Evolutionary conservation across 129 eudicot genomes (phyloP).

Genomic region (Kitagawia praeruptora): DNA sequence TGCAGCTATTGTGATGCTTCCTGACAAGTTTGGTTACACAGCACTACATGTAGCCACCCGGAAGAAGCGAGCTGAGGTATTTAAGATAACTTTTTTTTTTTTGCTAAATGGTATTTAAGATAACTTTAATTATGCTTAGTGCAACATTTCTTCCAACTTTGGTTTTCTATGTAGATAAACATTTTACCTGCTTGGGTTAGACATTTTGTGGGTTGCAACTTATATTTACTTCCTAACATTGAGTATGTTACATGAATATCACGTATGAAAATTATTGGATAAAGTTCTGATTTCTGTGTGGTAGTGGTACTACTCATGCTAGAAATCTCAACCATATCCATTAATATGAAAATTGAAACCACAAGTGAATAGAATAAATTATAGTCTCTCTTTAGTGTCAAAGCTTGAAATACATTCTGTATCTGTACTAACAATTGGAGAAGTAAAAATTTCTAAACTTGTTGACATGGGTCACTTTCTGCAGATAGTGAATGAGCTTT

Average conservation of each 20-base stretch:
- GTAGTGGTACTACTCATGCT: neutral
- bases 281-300: neutral
- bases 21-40: conserved; percentile 61
- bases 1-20: conserved; percentile 58
- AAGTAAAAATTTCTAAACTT: neutral
- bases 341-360: neutral
- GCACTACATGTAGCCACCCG: conserved; percentile 75
- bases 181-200: neutral
- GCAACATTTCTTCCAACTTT: too few relatives aligned
- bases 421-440: too few relatives aligned
- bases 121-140: too few relatives aligned
- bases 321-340: neutral
- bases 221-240: neutral
- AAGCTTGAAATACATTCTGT: neutral
- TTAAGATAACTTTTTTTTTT: too few relatives aligned
- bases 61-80: conserved; percentile 63
- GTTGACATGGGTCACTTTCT: neutral
- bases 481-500: conserved; percentile 60
- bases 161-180: neutral
- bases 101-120: too few relatives aligned
- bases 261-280: neutral
- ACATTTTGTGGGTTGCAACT: neutral
- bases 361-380: neutral
- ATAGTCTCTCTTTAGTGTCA: neutral
- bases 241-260: neutral